Evolutionary conservation across 331 rosid genomes (phyloP).

Genomic region (Acacia concinna): DNA sequence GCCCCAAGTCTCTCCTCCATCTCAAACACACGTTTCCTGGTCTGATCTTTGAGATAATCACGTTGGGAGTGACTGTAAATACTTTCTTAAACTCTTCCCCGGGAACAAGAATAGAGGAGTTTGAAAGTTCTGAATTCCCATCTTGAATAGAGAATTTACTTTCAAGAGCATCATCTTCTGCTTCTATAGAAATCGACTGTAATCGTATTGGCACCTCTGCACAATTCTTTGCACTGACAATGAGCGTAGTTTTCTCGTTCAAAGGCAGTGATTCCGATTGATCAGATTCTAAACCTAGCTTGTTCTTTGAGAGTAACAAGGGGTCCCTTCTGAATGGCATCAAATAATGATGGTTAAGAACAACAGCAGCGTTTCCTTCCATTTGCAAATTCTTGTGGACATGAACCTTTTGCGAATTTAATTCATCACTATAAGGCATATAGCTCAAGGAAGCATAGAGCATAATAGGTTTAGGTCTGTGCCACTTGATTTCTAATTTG

Average conservation of each 20-base stretch:
- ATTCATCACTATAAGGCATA: constrained; percentile 50
- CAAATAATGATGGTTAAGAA: constrained; percentile 62
- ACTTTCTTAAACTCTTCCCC: constrained; percentile 93
- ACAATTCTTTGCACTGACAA: constrained; percentile 72
- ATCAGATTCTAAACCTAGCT: constrained; percentile 56
- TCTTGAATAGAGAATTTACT: constrained; percentile 54
- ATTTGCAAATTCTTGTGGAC: constrained; percentile 94
- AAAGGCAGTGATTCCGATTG: constrained; percentile 59
- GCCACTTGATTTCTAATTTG: constrained; percentile 94
- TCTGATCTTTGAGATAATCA: constrained; percentile 51
- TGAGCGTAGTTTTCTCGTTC: constrained; percentile 63
- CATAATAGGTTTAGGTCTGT: constrained; percentile 88
- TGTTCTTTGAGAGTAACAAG: constrained; percentile 68
- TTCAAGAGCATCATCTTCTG: constrained; percentile 53
- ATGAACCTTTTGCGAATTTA: constrained; percentile 62
- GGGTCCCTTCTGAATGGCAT: constrained; percentile 84
- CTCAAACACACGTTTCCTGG: constrained; percentile 65
- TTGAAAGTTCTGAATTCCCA: constrained; percentile 48
- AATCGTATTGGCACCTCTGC: constrained; percentile 70
- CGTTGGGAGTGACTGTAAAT: constrained; percentile 56
- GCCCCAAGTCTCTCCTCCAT: constrained; percentile 79
- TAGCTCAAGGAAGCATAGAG: constrained; percentile 86
- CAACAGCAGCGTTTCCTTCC: constrained; percentile 76
- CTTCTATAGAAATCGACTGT: constrained; percentile 51
- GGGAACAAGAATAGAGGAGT: constrained; percentile 62